Base-by-base conservation (phyloP, 1,139 yeast genomes). In the Magnusiomyces tetraspermus region DNA sequence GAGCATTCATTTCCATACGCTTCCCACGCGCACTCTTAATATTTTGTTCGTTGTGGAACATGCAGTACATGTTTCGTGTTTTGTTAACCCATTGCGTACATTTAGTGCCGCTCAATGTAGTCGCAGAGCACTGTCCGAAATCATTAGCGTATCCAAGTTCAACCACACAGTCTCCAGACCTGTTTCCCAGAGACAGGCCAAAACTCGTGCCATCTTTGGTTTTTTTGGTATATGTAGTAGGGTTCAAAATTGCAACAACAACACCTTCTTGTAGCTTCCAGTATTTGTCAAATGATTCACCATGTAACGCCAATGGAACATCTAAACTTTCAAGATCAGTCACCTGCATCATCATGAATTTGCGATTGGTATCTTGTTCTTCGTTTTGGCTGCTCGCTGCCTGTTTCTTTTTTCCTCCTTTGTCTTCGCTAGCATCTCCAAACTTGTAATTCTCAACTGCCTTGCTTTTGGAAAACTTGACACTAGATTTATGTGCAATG, bases 241-340 rank as follows among this genome's bases (percentile, higher is more conserved):
- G 97, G 63, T 90, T 90, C 48, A 90, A 67, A 0, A 92, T 64
- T 0, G 85, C 85, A 10, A 90, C 66, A 1, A 90, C 67, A 54
- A 85, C 88, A 0, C 98, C 97, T 1, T 79, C 74, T 48, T 79
- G 72, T 2, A 89, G 62, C 56, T 83, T 86, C 81, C 87, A 86
- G 66, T 80, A 85, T 61, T 77, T 78, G 28, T 79, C 78, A 58
- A 82, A 83, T 2, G 89, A 85, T 13, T 74, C 72, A 0, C 82
- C 89, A 63, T 85, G 84, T 1, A 92, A 64, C 57, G 82, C 76
- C 6, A 89, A 64, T 42, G 80, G 79, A 1, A 88, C 67, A 2
- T 79, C 76, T 53, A 72, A 72, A 46, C 50, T 47, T 1, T 74
- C 72, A 59, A 89, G 82, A 63, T 85, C 87, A 0, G 96, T 86